A percentile compares a stretch with the other conserved stretches of the same genome.
phyloP scores from a whole-genome alignment of 2,329 filamentous ascomycete species.

The Cladosporium sp. region DNA sequence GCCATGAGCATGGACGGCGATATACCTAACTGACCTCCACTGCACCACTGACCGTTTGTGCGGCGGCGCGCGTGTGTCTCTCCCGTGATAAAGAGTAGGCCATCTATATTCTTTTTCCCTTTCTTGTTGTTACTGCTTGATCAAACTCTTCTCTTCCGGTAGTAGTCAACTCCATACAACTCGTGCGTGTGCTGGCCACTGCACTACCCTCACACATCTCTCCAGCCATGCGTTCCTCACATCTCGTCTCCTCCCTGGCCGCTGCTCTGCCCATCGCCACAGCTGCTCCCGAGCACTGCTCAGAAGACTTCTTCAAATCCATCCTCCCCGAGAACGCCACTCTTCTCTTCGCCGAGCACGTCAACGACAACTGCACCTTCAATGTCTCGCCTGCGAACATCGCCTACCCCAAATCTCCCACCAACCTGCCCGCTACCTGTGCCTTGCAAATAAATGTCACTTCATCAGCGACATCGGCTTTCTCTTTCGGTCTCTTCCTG shows the following conservation, averaged over 20 bases:
- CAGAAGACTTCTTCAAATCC: constrained; percentile 37
- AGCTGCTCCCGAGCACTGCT: constrained; percentile 34
- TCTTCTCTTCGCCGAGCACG: constrained; percentile 39
- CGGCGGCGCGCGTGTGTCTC: not conserved
- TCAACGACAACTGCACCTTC: constrained; percentile 43
- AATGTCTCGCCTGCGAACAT: constrained; percentile 41
- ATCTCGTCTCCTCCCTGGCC: constrained; percentile 19
- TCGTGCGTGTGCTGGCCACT: constrained; percentile 14
- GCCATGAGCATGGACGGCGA: not conserved
- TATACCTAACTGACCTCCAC: not conserved
- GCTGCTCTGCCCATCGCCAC: constrained; percentile 17
- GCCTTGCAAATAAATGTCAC: constrained; percentile 37
- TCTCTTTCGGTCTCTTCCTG: constrained; percentile 38
- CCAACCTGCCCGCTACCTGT: constrained; percentile 36
- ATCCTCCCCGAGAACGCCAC: constrained; percentile 40
- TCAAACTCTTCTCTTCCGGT: not conserved
- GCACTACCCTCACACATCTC: not conserved
- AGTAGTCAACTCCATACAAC: not conserved
- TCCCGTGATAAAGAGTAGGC: not conserved
- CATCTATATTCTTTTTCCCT: not conserved
- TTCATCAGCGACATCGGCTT: constrained; percentile 33
- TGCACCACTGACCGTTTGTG: not conserved
- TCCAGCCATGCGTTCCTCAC: constrained; percentile 16
- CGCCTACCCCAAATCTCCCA: constrained; percentile 45
- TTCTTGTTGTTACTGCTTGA: not conserved